These are phyloP conservation scores for Gracilaria caudata DNA, from an alignment of 23 red algal species.

Conservation along the genomic window DNA sequence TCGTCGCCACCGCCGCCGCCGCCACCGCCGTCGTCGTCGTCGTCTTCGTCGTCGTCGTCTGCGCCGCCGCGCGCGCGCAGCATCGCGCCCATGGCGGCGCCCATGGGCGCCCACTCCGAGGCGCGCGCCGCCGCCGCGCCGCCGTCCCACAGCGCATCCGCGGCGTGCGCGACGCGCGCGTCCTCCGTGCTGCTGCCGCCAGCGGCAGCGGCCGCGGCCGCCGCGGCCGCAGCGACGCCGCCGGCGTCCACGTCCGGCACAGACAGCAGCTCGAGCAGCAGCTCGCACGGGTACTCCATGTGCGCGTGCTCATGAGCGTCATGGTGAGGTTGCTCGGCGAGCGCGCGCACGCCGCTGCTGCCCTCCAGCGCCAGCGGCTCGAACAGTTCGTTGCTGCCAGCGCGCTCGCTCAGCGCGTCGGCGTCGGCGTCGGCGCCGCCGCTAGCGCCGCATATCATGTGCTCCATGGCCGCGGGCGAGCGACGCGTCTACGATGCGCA, in stretches of 20 bases:
- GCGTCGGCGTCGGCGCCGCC: neutral
- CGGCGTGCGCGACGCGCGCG: no score
- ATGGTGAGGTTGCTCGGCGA: neutral
- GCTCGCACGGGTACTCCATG: neutral
- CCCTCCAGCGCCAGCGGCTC: conserved; percentile 9
- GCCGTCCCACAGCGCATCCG: no score
- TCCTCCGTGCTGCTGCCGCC: no score
- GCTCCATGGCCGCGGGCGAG: neutral
- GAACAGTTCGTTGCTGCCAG: neutral
- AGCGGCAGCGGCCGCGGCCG: neutral
- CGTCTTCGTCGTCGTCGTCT: neutral
- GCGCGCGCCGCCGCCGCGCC: neutral
- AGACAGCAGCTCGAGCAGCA: conserved; percentile 16
- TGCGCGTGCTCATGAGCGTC: neutral
- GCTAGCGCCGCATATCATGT: neutral
- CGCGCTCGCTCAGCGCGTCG: neutral
- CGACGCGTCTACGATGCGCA: no score
- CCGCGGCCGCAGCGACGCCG: neutral
- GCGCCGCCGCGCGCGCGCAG: neutral
- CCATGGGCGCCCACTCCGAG: no score
- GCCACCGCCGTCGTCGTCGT: neutral
- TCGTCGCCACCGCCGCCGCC: neutral
- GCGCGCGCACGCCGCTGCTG: neutral
- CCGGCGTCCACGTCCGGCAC: neutral
- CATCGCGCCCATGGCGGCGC: neutral